These are phyloP conservation scores for Platanthera zijinensis DNA, from an alignment of 106 monocot species.

Conservation along the genomic window DNA sequence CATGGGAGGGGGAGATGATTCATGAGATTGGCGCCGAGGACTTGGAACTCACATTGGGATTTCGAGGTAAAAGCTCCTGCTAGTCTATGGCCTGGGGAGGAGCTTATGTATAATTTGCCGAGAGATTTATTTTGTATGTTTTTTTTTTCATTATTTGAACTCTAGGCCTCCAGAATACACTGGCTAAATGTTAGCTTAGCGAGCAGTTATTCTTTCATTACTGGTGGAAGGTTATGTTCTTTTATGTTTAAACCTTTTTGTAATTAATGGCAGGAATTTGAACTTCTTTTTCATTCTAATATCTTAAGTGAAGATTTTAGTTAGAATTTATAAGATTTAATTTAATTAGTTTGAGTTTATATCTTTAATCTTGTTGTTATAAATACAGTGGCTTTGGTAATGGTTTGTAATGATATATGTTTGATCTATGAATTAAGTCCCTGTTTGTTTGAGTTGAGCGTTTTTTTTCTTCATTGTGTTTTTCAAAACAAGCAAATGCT, in stretches of 20 bases:
- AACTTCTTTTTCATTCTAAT: not conserved
- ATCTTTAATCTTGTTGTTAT: too few species aligned
- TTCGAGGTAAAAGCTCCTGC: conserved; percentile 3
- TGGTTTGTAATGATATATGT: too few species aligned
- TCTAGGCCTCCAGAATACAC: not conserved
- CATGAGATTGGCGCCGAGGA: conserved; percentile 77
- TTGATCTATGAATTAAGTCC: too few species aligned
- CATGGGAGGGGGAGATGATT: conserved; percentile 95
- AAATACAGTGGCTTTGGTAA: too few species aligned
- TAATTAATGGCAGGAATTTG: not conserved
- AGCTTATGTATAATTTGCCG: too few species aligned
- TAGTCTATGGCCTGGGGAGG: too few species aligned
- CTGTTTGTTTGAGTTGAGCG: too few species aligned
- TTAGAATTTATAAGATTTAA: not conserved
- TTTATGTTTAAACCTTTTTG: not conserved
- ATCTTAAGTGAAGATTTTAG: not conserved
- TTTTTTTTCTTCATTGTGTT: too few species aligned
- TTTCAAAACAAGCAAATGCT: too few species aligned
- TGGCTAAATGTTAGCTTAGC: too few species aligned
- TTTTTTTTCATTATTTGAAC: not conserved
- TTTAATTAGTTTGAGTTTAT: too few species aligned
- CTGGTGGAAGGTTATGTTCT: not conserved
- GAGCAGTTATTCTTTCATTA: not conserved
- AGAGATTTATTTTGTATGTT: not conserved
- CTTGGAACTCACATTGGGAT: conserved; percentile 70